Evolutionary conservation across 1,284 basidiomycete species (phyloP).

Genomic region (Xerocomus minutiporus): DNA sequence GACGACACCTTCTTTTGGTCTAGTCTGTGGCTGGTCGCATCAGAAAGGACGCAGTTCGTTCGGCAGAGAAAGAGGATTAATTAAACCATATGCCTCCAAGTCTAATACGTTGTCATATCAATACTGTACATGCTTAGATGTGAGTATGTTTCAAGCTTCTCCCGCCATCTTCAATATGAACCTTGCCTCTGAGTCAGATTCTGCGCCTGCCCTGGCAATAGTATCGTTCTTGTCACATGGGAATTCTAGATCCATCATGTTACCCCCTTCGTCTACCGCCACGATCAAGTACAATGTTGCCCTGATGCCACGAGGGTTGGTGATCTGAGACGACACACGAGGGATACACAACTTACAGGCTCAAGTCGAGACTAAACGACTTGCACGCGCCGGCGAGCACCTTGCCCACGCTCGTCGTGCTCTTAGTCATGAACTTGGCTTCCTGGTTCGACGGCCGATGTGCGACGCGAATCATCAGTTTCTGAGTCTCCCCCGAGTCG

Average conservation of each 20-base stretch:
- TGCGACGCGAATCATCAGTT: slow-evolving; percentile 34
- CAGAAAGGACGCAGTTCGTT: background rate
- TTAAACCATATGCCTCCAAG: background rate
- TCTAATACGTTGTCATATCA: too few relatives aligned
- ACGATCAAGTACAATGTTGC: slow-evolving; percentile 28
- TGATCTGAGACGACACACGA: background rate
- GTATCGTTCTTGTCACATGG: slow-evolving; percentile 30
- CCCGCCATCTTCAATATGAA: slow-evolving; percentile 27
- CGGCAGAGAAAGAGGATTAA: background rate
- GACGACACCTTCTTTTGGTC: background rate
- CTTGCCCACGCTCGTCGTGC: slow-evolving; percentile 40
- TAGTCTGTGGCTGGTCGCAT: background rate
- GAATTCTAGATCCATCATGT: slow-evolving; percentile 18
- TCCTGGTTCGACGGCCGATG: slow-evolving; percentile 29
- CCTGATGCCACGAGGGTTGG: slow-evolving; percentile 6
- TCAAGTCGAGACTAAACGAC: slow-evolving; percentile 36
- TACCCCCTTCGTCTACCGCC: slow-evolving; percentile 21
- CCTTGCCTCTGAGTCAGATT: slow-evolving; percentile 16
- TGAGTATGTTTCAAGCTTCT: slow-evolving; percentile 5
- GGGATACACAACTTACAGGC: slow-evolving; percentile 26
- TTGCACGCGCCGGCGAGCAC: slow-evolving; percentile 41
- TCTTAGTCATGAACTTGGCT: slow-evolving; percentile 43
- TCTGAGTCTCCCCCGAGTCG: slow-evolving; percentile 10
- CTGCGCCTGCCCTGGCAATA: slow-evolving; percentile 31
- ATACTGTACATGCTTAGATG: too few relatives aligned